Conservation (phyloP, 2,329 filamentous ascomycete species). For the Penicillium sp. region DNA sequence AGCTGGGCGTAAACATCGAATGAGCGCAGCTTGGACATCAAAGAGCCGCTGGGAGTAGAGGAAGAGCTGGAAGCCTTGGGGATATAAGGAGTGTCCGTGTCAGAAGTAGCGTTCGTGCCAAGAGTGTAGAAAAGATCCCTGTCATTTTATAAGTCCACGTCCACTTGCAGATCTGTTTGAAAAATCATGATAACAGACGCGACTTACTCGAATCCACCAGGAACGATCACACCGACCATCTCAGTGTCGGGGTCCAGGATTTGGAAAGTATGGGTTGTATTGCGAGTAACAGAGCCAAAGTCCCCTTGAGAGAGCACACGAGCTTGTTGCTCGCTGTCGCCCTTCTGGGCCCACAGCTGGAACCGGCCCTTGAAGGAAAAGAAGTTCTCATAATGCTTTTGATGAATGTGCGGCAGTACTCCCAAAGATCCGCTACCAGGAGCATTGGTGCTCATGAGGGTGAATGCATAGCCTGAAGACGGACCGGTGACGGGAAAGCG, state of each 20-base stretch:
- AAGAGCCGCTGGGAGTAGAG: constrained; percentile 29
- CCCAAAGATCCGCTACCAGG: constrained; percentile 43
- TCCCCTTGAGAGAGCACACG: constrained; percentile 51
- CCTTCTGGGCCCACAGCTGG: constrained; percentile 51
- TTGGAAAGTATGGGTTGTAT: constrained; percentile 56
- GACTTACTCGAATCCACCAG: constrained; percentile 54
- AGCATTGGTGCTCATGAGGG: constrained; percentile 50
- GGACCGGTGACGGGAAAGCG: constrained; percentile 51
- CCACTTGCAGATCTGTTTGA: neutral
- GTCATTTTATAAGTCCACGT: neutral
- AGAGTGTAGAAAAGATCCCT: constrained; percentile 49
- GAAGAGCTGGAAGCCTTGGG: constrained; percentile 36
- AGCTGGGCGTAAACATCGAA: constrained; percentile 53
- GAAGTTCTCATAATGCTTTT: constrained; percentile 53
- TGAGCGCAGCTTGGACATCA: constrained; percentile 42
- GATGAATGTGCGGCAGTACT: constrained; percentile 51
- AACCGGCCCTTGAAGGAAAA: constrained; percentile 51
- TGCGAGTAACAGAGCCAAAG: constrained; percentile 50
- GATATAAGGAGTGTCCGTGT: constrained; percentile 42
- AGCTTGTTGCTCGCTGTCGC: constrained; percentile 37
- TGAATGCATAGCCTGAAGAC: constrained; percentile 51
- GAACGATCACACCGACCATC: constrained; percentile 51
- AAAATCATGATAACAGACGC: too few relatives aligned
- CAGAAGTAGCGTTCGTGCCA: constrained; percentile 40
- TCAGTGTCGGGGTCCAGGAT: constrained; percentile 54